Conservation (phyloP, 2,329 filamentous ascomycete genomes). For the Microcyclospora pomicola region DNA sequence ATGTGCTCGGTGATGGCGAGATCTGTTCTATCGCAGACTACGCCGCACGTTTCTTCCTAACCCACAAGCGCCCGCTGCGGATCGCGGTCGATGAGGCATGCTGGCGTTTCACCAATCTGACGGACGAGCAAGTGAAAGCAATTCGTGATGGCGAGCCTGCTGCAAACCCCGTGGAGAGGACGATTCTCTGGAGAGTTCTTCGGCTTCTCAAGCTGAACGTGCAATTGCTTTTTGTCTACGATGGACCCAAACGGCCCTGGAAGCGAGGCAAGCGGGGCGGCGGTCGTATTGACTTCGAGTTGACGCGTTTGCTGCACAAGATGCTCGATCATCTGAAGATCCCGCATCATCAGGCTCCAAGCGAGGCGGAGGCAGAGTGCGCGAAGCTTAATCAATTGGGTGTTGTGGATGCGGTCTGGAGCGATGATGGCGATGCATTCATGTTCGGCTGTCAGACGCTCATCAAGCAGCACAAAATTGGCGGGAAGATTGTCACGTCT, state of each 20-base stretch:
- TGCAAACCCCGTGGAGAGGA: conserved; percentile 30
- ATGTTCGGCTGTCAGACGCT: conserved; percentile 35
- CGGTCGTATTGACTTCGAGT: conserved; percentile 22
- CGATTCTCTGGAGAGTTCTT: conserved; percentile 29
- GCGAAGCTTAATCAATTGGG: conserved; percentile 30
- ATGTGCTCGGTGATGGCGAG: conserved; percentile 25
- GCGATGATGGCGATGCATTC: conserved; percentile 33
- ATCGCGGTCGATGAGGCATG: conserved; percentile 32
- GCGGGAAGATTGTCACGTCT: conserved; percentile 23
- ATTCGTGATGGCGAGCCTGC: conserved; percentile 25
- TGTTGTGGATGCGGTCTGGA: conserved; percentile 37
- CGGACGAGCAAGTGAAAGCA: conserved; percentile 15
- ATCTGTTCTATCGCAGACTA: conserved; percentile 24
- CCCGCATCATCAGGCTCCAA: conserved; percentile 32
- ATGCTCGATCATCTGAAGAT: conserved; percentile 27
- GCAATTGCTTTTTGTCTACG: conserved; percentile 41
- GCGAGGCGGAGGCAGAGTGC: conserved; percentile 36
- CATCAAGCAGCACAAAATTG: conserved; percentile 24
- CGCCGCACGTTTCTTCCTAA: conserved; percentile 24
- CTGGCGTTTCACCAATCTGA: conserved; percentile 32
- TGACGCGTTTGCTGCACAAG: conserved; percentile 23
- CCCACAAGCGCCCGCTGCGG: conserved; percentile 23
- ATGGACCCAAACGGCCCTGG: conserved; percentile 33
- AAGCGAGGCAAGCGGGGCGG: conserved; percentile 22
- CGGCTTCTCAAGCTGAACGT: conserved; percentile 37